Percentiles rank a stretch among this genome's conserved stretches.
These are phyloP conservation scores for Aspergillus pseudoglaucus DNA, from an alignment of 2,329 filamentous ascomycete species.

Conservation along the genomic window DNA sequence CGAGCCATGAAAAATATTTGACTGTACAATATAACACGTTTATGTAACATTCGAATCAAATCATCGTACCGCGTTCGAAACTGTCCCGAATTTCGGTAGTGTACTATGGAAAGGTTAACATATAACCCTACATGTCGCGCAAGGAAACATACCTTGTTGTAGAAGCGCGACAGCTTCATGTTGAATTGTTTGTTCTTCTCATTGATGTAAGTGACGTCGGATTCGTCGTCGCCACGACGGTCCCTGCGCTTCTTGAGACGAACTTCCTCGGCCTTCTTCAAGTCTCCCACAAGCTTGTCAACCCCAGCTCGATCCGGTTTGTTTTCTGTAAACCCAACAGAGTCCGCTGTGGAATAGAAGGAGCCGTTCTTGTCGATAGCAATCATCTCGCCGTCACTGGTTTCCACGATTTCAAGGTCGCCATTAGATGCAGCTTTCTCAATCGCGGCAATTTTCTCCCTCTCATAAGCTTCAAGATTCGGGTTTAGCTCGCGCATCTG, in stretches of 20 bases:
- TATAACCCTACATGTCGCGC: neutral
- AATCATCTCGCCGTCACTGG: constrained; percentile 87
- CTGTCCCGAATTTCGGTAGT: constrained; percentile 94
- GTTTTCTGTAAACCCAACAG: constrained; percentile 72
- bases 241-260: constrained; percentile 80
- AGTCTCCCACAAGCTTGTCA: constrained; percentile 77
- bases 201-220: constrained; percentile 97
- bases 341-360: constrained; percentile 85
- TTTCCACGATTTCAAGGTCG: constrained; percentile 88
- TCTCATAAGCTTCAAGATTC: constrained; percentile 77
- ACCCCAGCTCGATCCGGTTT: constrained; percentile 81
- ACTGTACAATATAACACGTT: constrained; percentile 13
- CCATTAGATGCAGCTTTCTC: constrained; percentile 79
- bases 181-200: constrained; percentile 99
- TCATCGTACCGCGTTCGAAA: constrained; percentile 95
- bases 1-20: constrained; percentile 12
- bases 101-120: constrained; percentile 50
- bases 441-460: constrained; percentile 76
- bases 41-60: constrained; percentile 47
- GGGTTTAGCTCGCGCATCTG: constrained; percentile 72
- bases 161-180: constrained; percentile 90
- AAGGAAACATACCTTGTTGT: constrained; percentile 64
- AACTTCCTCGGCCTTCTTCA: constrained; percentile 81
- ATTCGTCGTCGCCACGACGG: constrained; percentile 73
- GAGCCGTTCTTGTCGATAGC: constrained; percentile 86